Evolutionary conservation across 169 alveolate species (phyloP).

Genomic region (Plasmodium cynomolgi): DNA sequence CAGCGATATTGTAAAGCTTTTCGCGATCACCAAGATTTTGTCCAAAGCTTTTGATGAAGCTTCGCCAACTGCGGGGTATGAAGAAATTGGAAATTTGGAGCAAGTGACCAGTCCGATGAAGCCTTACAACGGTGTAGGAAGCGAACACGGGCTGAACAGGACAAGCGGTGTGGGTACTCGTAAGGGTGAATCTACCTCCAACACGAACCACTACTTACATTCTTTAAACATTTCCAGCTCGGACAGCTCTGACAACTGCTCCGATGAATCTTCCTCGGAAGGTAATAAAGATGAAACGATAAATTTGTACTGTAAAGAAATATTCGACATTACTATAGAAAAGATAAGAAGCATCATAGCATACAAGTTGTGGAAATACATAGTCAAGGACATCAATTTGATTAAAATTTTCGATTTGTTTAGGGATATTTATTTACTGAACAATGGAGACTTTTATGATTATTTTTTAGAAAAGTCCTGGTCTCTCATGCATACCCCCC

Average conservation of each 20-base stretch:
- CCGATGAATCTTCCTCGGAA: constrained; percentile 44
- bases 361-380: constrained; percentile 77
- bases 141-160: background rate
- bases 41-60: constrained; percentile 73
- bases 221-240: constrained; percentile 2
- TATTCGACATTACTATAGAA: constrained; percentile 78
- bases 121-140: background rate
- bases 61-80: background rate
- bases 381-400: constrained; percentile 76
- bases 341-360: constrained; percentile 78
- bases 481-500: constrained; percentile 77
- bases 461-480: constrained; percentile 79
- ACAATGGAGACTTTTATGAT: constrained; percentile 77
- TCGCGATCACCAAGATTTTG: constrained; percentile 64
- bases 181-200: background rate
- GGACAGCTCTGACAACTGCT: constrained; percentile 14
- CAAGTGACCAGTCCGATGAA: background rate
- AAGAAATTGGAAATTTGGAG: background rate
- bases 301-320: constrained; percentile 46
- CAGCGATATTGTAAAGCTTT: constrained; percentile 47
- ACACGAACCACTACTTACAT: background rate
- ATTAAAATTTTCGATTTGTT: constrained; percentile 65
- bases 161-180: background rate
- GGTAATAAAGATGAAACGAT: constrained; percentile 8
- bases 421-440: constrained; percentile 79